Percentiles rank a stretch among this genome's conserved stretches.
phyloP scores from a whole-genome alignment of 441 rosid species.

The Populus hybrid region DNA sequence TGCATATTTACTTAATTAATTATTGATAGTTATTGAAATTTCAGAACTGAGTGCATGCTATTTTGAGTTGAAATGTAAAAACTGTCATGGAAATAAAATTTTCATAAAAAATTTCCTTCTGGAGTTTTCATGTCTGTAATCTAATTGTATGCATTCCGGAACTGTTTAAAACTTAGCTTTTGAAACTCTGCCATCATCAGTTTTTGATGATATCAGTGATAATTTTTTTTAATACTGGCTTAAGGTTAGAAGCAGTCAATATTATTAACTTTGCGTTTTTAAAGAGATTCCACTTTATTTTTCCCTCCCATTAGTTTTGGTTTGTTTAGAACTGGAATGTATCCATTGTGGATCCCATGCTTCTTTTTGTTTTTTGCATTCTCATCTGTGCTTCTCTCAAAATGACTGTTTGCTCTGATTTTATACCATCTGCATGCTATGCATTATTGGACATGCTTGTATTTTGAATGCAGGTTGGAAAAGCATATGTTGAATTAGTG shows the following conservation, averaged over 20 bases:
- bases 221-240: background rate
- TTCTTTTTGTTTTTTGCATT: background rate
- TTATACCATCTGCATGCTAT: background rate
- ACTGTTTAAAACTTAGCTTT: background rate
- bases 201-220: background rate
- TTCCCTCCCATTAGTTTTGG: background rate
- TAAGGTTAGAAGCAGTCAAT: background rate
- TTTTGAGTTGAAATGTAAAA: no score
- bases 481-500: constrained; percentile 81
- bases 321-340: background rate
- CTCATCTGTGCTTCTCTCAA: background rate
- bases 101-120: no score
- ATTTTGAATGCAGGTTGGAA: constrained; percentile 71
- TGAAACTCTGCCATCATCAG: background rate
- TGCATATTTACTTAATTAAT: background rate
- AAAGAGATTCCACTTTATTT: background rate
- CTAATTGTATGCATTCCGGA: background rate
- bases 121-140: background rate
- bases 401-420: background rate
- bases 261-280: background rate
- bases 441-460: constrained; percentile 8
- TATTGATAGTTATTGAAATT: background rate
- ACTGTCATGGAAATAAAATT: no score
- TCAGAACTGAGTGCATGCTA: background rate
- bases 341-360: background rate